Base-by-base conservation (phyloP, 257 asterid species). In the Ilex asprella region DNA sequence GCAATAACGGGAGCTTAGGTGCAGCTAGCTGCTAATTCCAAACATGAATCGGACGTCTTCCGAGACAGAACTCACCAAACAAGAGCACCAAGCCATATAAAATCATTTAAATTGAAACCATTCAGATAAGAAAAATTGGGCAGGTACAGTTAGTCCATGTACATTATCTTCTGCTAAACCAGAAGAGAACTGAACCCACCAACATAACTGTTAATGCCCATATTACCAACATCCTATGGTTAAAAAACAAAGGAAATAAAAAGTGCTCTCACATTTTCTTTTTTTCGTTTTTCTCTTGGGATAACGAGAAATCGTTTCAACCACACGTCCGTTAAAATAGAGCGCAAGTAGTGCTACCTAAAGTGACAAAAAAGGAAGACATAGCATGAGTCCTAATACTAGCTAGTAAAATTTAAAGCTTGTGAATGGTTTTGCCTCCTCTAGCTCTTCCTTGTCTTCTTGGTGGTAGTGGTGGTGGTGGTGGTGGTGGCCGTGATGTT, bases 291-390 rank as follows among this genome's bases (percentile, higher is more conserved):
- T 21, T 21, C 27, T 21, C 1, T 21, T 21, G 1, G 27, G 27
- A 1, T 21, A 21, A 21, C 27, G 27, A 21, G 27, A 21, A 21
- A 21, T 21, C 67, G 50, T 62, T 35, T 12, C 41, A 29, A 14
- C 10, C 39, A 6, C 12, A 31, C 60, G 60, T 31, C 30, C 55
- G 11, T 44, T 61, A 71, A 74, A 86, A 73, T 81, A 87, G 95
- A 89, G 83, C 84, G 55, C 61, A 71, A 84, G 67, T 76, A 79
- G 86, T 73, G 82, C 84, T 72, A 68, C 75, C 68, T 62, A 68
- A 32, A 35, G 41, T 3, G 57, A 61, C 69, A 27, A 16, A 31
- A 58, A 53, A 30, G 61, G 31, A 3, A 27, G 35, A 30, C 1
- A 8, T 21, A 30, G n/a, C 56, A 9, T 2, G 8, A 14, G 10